phyloP scores from a whole-genome alignment of 306 rosid species.

The Luffa aegyptiaca region DNA sequence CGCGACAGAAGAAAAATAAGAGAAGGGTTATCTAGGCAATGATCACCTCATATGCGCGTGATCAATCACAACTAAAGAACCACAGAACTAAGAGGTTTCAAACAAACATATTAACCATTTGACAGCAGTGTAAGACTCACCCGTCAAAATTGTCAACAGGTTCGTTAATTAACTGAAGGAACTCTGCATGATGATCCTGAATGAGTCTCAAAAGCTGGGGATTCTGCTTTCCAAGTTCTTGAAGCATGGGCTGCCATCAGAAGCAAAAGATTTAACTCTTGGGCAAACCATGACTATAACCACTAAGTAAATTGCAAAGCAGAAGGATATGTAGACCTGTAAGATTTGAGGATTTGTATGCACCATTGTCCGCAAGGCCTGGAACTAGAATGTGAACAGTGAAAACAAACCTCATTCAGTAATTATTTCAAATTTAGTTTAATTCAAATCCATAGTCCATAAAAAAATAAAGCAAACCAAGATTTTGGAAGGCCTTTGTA shows the following conservation, averaged over 20 bases:
- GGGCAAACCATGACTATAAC: slow-evolving; percentile 4
- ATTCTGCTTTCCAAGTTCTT: slow-evolving; percentile 96
- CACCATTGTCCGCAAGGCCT: slow-evolving; percentile 10
- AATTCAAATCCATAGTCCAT: background rate
- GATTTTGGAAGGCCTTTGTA: background rate
- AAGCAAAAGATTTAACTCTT: background rate
- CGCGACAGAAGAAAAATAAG: background rate
- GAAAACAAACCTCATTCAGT: background rate
- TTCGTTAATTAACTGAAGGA: slow-evolving; percentile 87
- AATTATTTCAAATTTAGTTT: background rate
- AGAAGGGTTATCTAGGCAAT: background rate
- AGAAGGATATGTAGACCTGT: background rate
- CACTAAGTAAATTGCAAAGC: background rate
- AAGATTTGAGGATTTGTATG: slow-evolving; percentile 8
- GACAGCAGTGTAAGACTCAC: slow-evolving; percentile 29
- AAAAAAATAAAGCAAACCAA: background rate
- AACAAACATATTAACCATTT: background rate
- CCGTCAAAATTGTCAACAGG: slow-evolving; percentile 86
- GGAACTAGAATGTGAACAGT: slow-evolving; percentile 1
- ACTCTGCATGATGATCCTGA: slow-evolving; percentile 84
- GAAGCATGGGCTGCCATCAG: slow-evolving; percentile 73
- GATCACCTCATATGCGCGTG: background rate
- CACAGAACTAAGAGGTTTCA: background rate
- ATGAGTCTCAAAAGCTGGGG: slow-evolving; percentile 76
- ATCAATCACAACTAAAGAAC: background rate